Percentiles rank a stretch among this genome's conserved stretches.
Evolutionary conservation across 2,329 filamentous ascomycete genomes (phyloP).

Genomic region (Trichoderma sp.): DNA sequence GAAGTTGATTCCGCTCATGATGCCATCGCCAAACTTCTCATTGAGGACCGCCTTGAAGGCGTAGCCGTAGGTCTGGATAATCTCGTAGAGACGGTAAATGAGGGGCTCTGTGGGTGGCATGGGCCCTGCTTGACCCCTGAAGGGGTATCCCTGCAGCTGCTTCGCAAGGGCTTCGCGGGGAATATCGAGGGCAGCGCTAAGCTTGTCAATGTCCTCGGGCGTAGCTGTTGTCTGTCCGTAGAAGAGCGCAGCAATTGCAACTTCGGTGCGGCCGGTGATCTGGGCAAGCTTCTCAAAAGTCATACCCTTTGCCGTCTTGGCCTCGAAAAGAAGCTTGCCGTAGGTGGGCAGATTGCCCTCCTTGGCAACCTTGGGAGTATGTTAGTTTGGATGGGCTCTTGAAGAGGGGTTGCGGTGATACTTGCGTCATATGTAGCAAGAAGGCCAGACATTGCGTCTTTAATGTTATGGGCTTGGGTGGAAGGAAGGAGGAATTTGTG

Average conservation of each 20-base stretch:
- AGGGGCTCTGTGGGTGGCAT: constrained; percentile 12
- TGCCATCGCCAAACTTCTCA: constrained; percentile 12
- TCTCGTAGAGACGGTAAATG: constrained; percentile 10
- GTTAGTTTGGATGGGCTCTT: neutral
- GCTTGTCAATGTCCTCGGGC: constrained; percentile 6
- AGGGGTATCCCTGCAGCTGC: neutral
- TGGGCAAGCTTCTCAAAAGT: constrained; percentile 2
- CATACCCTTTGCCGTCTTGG: constrained; percentile 1
- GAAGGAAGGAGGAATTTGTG: neutral
- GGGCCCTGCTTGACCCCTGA: neutral
- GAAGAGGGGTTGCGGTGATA: neutral
- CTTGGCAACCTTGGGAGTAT: neutral
- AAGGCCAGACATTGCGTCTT: neutral
- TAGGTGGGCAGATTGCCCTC: neutral
- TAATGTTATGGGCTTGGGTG: neutral
- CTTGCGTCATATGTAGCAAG: constrained; percentile 8
- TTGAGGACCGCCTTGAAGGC: constrained; percentile 10
- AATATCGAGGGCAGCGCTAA: constrained; percentile 2
- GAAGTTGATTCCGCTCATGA: constrained; percentile 13
- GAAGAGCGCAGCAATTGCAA: constrained; percentile 7
- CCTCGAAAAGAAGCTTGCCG: constrained; percentile 10
- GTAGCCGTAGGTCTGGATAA: constrained; percentile 2
- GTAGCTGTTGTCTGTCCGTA: constrained; percentile 1
- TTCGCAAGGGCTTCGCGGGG: constrained; percentile 5
- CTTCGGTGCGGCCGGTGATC: neutral